A percentile compares a stretch with the other conserved stretches of the same genome.
phyloP scores from a whole-genome alignment of 1,284 basidiomycete species.

The Cystobasidium slooffiae region DNA sequence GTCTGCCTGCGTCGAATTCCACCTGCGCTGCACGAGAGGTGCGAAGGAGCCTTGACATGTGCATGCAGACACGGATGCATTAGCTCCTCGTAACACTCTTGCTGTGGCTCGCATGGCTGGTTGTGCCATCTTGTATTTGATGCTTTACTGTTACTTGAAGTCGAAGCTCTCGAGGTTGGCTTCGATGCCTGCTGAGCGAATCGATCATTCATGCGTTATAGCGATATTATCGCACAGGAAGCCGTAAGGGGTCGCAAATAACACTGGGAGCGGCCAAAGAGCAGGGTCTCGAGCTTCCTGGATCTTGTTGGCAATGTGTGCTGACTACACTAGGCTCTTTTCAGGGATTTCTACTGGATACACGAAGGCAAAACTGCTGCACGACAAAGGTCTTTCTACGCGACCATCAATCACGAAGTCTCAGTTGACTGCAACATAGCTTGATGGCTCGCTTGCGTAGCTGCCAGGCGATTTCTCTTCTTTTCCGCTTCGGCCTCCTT shows the following conservation, averaged over 20 bases:
- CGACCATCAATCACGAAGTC: not conserved
- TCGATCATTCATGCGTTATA: too few species aligned
- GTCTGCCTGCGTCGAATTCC: constrained; percentile 16
- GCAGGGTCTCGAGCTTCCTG: too few species aligned
- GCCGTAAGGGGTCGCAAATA: too few species aligned
- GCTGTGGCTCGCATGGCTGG: not conserved
- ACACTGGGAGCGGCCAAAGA: too few species aligned
- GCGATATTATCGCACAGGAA: too few species aligned
- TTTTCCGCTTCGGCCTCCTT: constrained; percentile 94
- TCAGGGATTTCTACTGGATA: not conserved
- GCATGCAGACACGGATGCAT: not conserved
- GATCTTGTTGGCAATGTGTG: too few species aligned
- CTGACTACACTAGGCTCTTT: too few species aligned
- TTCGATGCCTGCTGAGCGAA: too few species aligned
- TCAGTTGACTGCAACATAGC: constrained; percentile 65
- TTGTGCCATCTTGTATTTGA: constrained; percentile 1
- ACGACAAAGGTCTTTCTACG: not conserved
- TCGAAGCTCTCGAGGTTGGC: not conserved
- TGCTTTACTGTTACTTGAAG: not conserved
- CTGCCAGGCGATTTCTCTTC: constrained; percentile 75
- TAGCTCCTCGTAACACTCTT: not conserved
- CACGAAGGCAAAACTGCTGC: not conserved
- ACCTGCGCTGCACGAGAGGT: constrained; percentile 1
- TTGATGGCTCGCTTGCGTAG: constrained; percentile 79
- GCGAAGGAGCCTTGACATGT: not conserved